Evolutionary conservation across 305 asterid species (phyloP), one percentile per base, ranked within the genome.

Genomic region (Fraxinus greggii): DNA sequence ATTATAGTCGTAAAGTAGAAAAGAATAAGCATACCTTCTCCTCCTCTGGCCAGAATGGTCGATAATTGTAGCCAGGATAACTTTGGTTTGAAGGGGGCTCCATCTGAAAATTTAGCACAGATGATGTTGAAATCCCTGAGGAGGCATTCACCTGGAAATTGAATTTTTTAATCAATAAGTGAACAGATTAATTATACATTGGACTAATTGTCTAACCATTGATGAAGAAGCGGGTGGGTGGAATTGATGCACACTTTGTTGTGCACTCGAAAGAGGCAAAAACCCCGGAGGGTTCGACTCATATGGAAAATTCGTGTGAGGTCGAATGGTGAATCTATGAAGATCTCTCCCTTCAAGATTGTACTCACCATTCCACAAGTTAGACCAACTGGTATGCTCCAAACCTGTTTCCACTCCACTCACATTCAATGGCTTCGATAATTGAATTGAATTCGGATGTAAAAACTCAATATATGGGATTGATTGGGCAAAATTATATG

Each of bases 81-180:
- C 82, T 95, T 95, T 94, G 99, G 97, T 91, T 94, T 92, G 98
- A 95, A 95, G 97, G 99, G 99, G 94, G 99, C 99, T 95, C 99
- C 89, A 86, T 90, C 88, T 87, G 97, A 79, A 89, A 89, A 86
- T 84, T 88, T 48, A 85, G 28, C 63, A 86, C 87, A 72, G 97
- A 84, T 17, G 96, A 69, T 59, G 92, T 80, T 72, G 93, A 86
- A 80, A 92, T 92, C 82, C 90, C 92, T 4, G 94, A 65, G 77
- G 91, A 86, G 81, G 90, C 56, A 85, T 84, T 92, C 90, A 89
- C 90, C 94, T 92, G 91, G 85, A 90, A 8, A 82, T 54, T 40
- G 33, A 45, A 75, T 13, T 4, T 45, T 36, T 23, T 54, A 23
- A 51, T 59, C 40, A 48, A 81, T 13, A 24, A 1, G 42, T 59